Base-by-base conservation (phyloP, 2,329 filamentous ascomycete genomes). In the Phialocephala subalpina region DNA sequence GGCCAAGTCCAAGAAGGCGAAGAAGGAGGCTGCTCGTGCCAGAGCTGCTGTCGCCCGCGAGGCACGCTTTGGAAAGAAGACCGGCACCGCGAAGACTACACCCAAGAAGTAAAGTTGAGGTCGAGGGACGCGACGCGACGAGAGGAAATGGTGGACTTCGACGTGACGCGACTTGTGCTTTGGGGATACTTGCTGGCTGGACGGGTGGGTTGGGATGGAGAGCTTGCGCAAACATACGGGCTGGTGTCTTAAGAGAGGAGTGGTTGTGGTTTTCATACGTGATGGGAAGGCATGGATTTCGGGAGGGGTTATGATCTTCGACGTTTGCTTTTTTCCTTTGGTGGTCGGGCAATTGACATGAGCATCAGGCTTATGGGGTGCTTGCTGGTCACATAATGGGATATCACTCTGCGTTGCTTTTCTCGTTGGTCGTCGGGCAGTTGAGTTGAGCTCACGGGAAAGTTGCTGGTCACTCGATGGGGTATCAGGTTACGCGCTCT, bases 51-150 rank as follows among this genome's bases (percentile, higher is more conserved):
- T 64, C 38, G 65, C 65, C 29, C 58, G 65, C 35, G 65, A 67
- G 22, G 65, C 65, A 29, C 65, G 65, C 16, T 56, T 53, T 20
- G 65, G 65, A 62, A 64, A 67, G 65, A 67, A 67, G 65, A 47
- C 35, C 22, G 47, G 47, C 16, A 47, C 58, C 29, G 25, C 62
- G 11, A 67, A 67, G 62, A 25, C 29, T 38, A 64, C 65, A 33
- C 65, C 65, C 18, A 67, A 67, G 59, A 65, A 67, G 62, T 67
- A 55, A 66, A 40, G 33, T 47, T 22, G 18, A 16, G 29, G 38
- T 52, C 40, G 58, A 65, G 33, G 22, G 40, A 65, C 35, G 16
- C 25, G 58, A 56, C 56, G 57, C 47, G 47, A 12, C 49, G 29
- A 27, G 40, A 60, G 58, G 38, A 20, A 35, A 29, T 27, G 25